Evolutionary conservation across 108 stramenopile species (phyloP), one percentile per base, ranked within the genome.

Genomic region (Skeletonema potamos): DNA sequence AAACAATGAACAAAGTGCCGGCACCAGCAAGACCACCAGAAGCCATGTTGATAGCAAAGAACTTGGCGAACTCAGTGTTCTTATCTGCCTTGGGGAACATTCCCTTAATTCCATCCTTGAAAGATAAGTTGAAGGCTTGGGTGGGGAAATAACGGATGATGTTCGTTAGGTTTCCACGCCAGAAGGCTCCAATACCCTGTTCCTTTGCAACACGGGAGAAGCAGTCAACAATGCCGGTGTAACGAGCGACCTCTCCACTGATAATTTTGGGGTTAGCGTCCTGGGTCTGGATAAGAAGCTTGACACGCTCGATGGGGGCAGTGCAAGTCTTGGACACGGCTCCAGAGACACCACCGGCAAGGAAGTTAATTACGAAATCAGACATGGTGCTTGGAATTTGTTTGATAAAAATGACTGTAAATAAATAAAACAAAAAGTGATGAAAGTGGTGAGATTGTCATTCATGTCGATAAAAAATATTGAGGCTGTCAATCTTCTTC

Each of bases 111-210:
- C 84, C 71, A 70, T 99, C 97, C 95, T 97, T 97, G 86, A 99
- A 96, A 83, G 98, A 95, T 81, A 99, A 98, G 96, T 98, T 99
- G 85, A 98, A 96, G 34, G 97, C 98, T 85, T 99, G 98, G 57
- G 97, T 97, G 51, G 99, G 99, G 85, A 99, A 97, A 77, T 98
- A 98, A 75, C 99, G 96, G 84, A 98, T 92, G 60, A 99, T 94
- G 88, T 98, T 99, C 79, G 96, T 97, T 70, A 93, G 71, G 91
- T 99, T 98, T 61, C 99, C 99, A 73, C 97, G 91, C 99, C 99
- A 99, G 84, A 95, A 93, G 70, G 95, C 92, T 54, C 67, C 71
- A 68, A 94, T 73, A 51, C 93, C 96, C 76, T 99, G 98, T 81
- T 99, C 98, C 20, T 54, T 54, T 59, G 93, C 86, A 48, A 99